Evolutionary conservation across 2,329 filamentous ascomycete species (phyloP).

Genomic region (Pseudocercospora crystallina): DNA sequence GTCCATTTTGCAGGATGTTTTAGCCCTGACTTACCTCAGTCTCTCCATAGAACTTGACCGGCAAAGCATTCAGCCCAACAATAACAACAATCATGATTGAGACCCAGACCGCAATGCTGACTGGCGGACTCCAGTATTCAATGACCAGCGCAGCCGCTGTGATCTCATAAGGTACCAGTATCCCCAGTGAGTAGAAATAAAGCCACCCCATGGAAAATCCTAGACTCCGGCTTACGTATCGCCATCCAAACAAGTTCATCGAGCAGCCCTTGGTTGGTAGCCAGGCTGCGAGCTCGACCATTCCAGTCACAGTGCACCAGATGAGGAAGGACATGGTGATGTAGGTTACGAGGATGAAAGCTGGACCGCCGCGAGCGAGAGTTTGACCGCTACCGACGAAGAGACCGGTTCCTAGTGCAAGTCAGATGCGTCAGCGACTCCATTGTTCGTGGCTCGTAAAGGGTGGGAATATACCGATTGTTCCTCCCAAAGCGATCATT

Average conservation of each 20-base stretch:
- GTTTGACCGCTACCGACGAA: constrained; percentile 42
- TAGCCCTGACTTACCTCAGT: constrained; percentile 36
- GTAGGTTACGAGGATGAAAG: constrained; percentile 44
- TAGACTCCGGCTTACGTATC: constrained; percentile 45
- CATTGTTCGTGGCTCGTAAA: background rate
- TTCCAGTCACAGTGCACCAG: constrained; percentile 47
- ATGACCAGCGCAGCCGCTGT: constrained; percentile 37
- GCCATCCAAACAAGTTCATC: constrained; percentile 50
- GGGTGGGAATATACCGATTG: constrained; percentile 20
- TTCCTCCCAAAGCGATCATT: constrained; percentile 37
- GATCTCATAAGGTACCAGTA: constrained; percentile 40
- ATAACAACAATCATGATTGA: constrained; percentile 39
- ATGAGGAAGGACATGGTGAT: constrained; percentile 45
- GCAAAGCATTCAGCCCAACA: constrained; percentile 48
- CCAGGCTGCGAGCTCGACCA: constrained; percentile 60
- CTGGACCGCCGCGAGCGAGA: constrained; percentile 39
- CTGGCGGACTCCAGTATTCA: constrained; percentile 36
- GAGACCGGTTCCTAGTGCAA: constrained; percentile 28
- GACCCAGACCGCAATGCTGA: constrained; percentile 44
- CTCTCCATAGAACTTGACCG: constrained; percentile 53
- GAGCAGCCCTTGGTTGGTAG: constrained; percentile 55
- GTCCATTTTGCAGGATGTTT: background rate
- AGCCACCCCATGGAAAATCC: constrained; percentile 50
- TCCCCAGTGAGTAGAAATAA: constrained; percentile 42
- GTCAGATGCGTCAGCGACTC: constrained; percentile 21